Evolutionary conservation across 2,329 filamentous ascomycete species (phyloP).

Genomic region (Dothistroma pini): DNA sequence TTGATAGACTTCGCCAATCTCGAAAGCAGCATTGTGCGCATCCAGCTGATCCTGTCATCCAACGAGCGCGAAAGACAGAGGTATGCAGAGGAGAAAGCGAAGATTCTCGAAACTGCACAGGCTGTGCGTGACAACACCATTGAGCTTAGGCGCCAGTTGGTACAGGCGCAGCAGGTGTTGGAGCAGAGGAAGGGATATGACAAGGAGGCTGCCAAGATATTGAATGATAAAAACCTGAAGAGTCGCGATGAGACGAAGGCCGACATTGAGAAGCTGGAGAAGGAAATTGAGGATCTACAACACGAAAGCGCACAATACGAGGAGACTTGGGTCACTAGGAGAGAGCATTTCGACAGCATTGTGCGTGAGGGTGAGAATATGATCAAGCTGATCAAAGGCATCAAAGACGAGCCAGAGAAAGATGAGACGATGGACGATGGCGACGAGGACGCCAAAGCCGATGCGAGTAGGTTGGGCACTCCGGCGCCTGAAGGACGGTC

Average conservation of each 20-base stretch:
- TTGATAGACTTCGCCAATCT: conserved; percentile 85
- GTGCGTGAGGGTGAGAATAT: conserved; percentile 89
- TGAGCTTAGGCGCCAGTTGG: conserved; percentile 68
- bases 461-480: conserved; percentile 46
- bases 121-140: conserved; percentile 71
- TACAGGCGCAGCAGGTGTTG: conserved; percentile 70
- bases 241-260: conserved; percentile 78
- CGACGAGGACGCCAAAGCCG: conserved; percentile 38
- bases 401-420: conserved; percentile 79
- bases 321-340: conserved; percentile 76
- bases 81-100: conserved; percentile 74
- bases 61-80: conserved; percentile 80
- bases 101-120: conserved; percentile 75
- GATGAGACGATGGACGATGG: conserved; percentile 53
- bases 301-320: conserved; percentile 78
- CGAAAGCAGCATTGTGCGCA: conserved; percentile 78
- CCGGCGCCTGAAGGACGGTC: conserved; percentile 40
- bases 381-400: conserved; percentile 80
- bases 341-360: conserved; percentile 82
- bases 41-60: conserved; percentile 80
- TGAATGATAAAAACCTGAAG: conserved; percentile 71
- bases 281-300: conserved; percentile 84
- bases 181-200: conserved; percentile 82
- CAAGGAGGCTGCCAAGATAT: conserved; percentile 81
- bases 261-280: conserved; percentile 75